Base-by-base conservation (phyloP, 768 basidiomycete genomes). In the Mycena chlorophos region DNA sequence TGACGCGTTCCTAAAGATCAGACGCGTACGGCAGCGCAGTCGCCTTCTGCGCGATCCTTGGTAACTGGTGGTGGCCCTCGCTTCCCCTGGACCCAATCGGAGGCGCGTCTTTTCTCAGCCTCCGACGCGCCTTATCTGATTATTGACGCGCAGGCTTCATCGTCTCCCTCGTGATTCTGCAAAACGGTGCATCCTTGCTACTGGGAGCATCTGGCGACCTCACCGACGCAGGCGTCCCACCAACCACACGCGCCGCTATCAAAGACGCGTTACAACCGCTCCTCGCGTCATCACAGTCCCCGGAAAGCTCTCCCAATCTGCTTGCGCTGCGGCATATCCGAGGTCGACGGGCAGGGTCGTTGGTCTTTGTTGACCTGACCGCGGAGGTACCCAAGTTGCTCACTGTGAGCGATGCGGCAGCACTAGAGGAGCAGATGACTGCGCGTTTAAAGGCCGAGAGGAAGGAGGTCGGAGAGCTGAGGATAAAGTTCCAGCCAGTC, bases 1-100 rank as follows among this genome's bases (percentile, higher is more conserved):
- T n/a, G n/a, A 98, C 69, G 97, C 96, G 5, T 81, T 94, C 53
- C 96, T 97, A 99, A 72, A 83, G 97, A n/a, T 94, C 91, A 60
- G 97, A 99, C 69, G 94, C 93, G 5, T 93, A 94, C 66, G 94
- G 94, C 3, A 95, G 94, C 63, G 63, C 88, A 47, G 93, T 99
- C 51, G 94, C 95, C 12, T 82, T 98, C 52, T 81, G 89, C 43
- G 95, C 96, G 16, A 99, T 99, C 66, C 72, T 98, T 6, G 94
- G 95, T 13, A 91, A 88, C 10, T 91, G 91, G 77, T 77, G 85
- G 61, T 89, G 90, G 69, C 94, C 94, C 16, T 77, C 82, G n/a
- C 67, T 91, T 51, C 90, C 97, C 54, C 76, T 98, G 31, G 97
- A 99, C 68, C 95, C 97, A 8, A 79, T 99, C 30, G 97, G 97